A percentile compares a stretch with the other conserved stretches of the same genome.
Conservation (phyloP, 768 basidiomycete species). For the Mrakia hoshinonis region DNA sequence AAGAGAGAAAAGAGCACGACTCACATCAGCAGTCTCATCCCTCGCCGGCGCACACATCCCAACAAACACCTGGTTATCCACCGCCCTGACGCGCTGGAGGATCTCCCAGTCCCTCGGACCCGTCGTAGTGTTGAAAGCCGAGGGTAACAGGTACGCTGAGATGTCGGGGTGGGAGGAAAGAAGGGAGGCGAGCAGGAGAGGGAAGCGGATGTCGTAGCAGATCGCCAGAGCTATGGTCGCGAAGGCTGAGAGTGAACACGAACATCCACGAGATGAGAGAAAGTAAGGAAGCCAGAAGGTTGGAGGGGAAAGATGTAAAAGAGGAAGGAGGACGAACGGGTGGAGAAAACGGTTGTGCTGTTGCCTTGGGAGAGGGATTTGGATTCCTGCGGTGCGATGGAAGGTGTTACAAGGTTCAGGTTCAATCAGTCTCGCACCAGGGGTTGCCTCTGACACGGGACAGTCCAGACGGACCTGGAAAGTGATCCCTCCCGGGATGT, state of each 20-base stretch:
- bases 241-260: constrained; percentile 23
- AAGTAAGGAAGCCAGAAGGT: too few relatives aligned
- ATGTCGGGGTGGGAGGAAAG: constrained; percentile 17
- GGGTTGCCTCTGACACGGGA: too few relatives aligned
- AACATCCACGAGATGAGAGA: too few relatives aligned
- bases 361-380: constrained; percentile 22
- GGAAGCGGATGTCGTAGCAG: constrained; percentile 32
- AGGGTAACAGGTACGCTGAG: constrained; percentile 26
- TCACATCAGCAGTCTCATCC: constrained; percentile 17
- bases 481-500: constrained; percentile 30
- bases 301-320: neutral
- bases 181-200: constrained; percentile 4
- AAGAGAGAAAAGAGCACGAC: neutral
- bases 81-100: constrained; percentile 23
- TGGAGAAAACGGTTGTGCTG: constrained; percentile 11
- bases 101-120: constrained; percentile 30
- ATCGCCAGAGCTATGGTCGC: constrained; percentile 30
- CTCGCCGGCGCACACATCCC: constrained; percentile 29
- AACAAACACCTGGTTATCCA: constrained; percentile 32
- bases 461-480: too few relatives aligned
- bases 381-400: constrained; percentile 18
- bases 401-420: too few relatives aligned
- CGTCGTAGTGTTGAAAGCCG: constrained; percentile 29
- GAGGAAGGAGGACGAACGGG: constrained; percentile 16
- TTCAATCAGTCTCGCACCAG: too few relatives aligned